Conservation (phyloP, 2,329 filamentous ascomycete genomes). For the Pseudogymnoascus verrucosus region DNA sequence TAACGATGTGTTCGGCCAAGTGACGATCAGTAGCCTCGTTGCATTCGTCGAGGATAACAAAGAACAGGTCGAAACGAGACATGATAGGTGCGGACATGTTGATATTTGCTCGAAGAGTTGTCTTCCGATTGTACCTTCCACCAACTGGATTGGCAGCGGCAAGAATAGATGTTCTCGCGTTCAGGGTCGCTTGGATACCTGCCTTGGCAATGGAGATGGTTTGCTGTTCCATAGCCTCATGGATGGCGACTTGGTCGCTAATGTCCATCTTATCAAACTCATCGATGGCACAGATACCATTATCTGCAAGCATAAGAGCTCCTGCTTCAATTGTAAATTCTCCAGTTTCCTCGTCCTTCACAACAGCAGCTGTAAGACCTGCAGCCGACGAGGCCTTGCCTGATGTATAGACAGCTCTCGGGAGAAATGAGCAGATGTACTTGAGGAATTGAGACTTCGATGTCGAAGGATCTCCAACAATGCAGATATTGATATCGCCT, state of each 20-base stretch:
- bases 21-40: constrained; percentile 87
- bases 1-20: constrained; percentile 89
- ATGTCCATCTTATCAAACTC: constrained; percentile 99
- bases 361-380: constrained; percentile 91
- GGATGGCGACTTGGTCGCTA: constrained; percentile 91
- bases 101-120: constrained; percentile 86
- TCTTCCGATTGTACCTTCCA: constrained; percentile 95
- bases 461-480: constrained; percentile 93
- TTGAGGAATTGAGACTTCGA: constrained; percentile 98
- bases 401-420: constrained; percentile 92
- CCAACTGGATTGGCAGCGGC: constrained; percentile 94
- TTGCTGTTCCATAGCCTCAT: constrained; percentile 99
- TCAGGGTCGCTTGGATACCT: constrained; percentile 94
- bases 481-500: constrained; percentile 97
- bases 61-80: constrained; percentile 98
- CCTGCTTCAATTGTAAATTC: constrained; percentile 98
- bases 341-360: constrained; percentile 97
- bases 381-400: constrained; percentile 96
- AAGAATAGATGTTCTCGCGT: constrained; percentile 89
- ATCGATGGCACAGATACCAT: constrained; percentile 95
- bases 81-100: constrained; percentile 99
- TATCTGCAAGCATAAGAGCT: constrained; percentile 93
- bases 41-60: constrained; percentile 93
- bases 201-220: constrained; percentile 98
- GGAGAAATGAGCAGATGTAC: constrained; percentile 95